Percentiles rank a stretch among this genome's conserved stretches.
Evolutionary conservation across 495 filamentous ascomycete genomes (phyloP).

Genomic region (Lasiosphaeria hispida): DNA sequence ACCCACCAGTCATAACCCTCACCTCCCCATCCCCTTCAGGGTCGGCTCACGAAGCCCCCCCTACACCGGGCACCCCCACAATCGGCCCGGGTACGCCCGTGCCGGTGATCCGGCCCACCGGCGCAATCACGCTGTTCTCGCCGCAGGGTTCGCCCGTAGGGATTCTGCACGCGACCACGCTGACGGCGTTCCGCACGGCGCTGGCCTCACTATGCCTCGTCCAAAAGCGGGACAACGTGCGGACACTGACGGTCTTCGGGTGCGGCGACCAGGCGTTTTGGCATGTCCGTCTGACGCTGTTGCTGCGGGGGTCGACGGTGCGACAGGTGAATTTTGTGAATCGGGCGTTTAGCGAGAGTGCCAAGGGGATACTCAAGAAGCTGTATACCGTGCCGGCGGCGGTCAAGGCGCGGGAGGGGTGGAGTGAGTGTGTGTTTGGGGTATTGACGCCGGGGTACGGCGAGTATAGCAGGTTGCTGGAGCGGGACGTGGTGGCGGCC

Average conservation of each 20-base stretch:
- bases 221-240: conserved; percentile 63
- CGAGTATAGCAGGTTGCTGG: conserved; percentile 66
- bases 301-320: conserved; percentile 69
- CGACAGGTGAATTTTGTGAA: conserved; percentile 78
- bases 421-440: conserved; percentile 60
- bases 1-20: conserved; percentile 36
- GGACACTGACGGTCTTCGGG: conserved; percentile 82
- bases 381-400: conserved; percentile 55
- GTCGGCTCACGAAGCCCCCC: conserved; percentile 1
- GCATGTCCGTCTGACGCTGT: conserved; percentile 81
- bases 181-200: conserved; percentile 93
- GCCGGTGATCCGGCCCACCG: conserved; percentile 63
- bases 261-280: conserved; percentile 88
- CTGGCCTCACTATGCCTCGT: conserved; percentile 75
- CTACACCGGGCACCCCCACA: no score
- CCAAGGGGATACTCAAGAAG: conserved; percentile 52
- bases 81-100: background rate
- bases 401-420: conserved; percentile 52
- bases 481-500: conserved; percentile 62
- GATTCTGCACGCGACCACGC: conserved; percentile 76
- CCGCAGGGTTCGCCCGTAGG: conserved; percentile 67
- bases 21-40: conserved; percentile 19
- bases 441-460: conserved; percentile 68
- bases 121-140: conserved; percentile 71
- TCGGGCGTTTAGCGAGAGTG: conserved; percentile 56